Evolutionary conservation across 2,329 filamentous ascomycete species (phyloP).

Genomic region (Colletotrichum simmondsii): DNA sequence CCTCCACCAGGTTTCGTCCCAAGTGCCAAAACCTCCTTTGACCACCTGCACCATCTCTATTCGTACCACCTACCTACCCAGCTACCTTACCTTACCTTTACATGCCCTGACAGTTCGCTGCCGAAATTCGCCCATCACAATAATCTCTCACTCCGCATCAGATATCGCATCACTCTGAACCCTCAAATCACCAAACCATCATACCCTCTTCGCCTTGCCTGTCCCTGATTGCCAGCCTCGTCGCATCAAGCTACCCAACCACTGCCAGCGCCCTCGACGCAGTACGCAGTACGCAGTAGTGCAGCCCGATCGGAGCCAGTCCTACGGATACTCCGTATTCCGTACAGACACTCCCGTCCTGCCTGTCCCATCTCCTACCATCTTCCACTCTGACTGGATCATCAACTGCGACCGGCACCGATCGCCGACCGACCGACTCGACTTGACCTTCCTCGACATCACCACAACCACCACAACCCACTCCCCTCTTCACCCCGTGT

Average conservation of each 20-base stretch:
- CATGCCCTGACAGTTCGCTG: constrained; percentile 26
- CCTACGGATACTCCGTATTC: neutral
- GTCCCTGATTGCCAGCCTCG: constrained; percentile 2
- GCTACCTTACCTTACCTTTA: neutral
- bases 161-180: constrained; percentile 10
- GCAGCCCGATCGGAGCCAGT: constrained; percentile 34
- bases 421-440: constrained; percentile 8
- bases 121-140: constrained; percentile 25
- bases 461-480: neutral
- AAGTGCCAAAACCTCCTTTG: constrained; percentile 34
- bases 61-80: too few species aligned
- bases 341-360: too few species aligned
- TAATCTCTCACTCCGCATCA: constrained; percentile 20
- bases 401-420: constrained; percentile 5
- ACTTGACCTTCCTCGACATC: constrained; percentile 14
- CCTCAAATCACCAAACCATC: neutral
- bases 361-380: constrained; percentile 2
- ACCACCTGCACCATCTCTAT: constrained; percentile 22
- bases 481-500: neutral
- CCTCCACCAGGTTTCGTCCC: constrained; percentile 33
- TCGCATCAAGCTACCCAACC: neutral
- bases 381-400: neutral
- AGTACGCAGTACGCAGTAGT: constrained; percentile 2
- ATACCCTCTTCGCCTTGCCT: neutral
- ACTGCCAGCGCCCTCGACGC: neutral